These are phyloP conservation scores for Beauveria bassiana DNA, from an alignment of 2,329 filamentous ascomycete species.

Conservation along the genomic window DNA sequence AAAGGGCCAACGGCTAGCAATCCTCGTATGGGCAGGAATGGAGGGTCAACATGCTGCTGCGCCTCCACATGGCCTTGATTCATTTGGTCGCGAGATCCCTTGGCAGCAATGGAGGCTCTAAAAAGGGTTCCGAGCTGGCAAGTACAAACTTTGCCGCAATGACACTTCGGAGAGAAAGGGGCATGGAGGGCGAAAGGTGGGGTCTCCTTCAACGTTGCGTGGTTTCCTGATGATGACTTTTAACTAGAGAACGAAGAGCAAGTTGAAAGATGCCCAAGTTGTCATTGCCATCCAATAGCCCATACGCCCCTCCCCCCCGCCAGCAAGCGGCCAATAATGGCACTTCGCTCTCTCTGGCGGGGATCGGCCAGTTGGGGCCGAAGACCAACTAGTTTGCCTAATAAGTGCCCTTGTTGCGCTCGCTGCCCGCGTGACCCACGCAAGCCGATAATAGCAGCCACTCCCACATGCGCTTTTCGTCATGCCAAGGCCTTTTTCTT, in stretches of 20 bases:
- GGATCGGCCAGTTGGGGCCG: background rate
- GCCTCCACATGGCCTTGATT: background rate
- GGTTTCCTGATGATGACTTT: background rate
- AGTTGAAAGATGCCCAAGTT: background rate
- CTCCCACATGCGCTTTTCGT: conserved; percentile 3
- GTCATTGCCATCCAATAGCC: background rate
- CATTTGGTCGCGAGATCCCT: background rate
- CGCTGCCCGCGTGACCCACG: background rate
- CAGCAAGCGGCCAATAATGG: background rate
- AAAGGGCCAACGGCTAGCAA: background rate
- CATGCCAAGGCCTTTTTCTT: conserved; percentile 2
- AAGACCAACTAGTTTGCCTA: background rate
- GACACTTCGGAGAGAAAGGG: background rate
- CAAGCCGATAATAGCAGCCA: background rate
- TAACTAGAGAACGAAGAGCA: background rate
- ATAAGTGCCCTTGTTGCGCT: background rate
- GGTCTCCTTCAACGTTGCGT: background rate
- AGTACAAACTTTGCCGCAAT: background rate
- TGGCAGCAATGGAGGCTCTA: background rate
- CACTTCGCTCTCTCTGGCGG: background rate
- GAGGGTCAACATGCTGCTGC: conserved; percentile 5
- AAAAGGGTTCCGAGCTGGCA: background rate
- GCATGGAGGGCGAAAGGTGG: background rate
- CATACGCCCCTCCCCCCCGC: background rate
- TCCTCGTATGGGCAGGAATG: conserved; percentile 5